These are phyloP conservation scores for Danielia reshetovae DNA, from an alignment of 805 yeast genomes.

Conservation along the genomic window DNA sequence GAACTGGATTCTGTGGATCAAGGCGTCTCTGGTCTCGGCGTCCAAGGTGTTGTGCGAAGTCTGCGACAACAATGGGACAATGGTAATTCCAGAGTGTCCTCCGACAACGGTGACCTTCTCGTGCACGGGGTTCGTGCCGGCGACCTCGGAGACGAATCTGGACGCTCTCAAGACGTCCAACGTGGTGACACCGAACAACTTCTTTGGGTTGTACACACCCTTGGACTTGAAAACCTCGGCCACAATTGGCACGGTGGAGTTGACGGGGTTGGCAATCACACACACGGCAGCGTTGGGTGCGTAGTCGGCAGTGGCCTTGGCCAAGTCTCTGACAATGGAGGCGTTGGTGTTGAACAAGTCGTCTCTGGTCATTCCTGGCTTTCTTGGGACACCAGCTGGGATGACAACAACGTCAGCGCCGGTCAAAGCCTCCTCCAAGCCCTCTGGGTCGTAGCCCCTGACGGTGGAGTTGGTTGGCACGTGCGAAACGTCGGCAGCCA, in stretches of 20 bases:
- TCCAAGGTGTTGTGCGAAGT: conserved; percentile 61
- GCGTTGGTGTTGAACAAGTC: conserved; percentile 96
- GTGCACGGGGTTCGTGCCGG: conserved; percentile 67
- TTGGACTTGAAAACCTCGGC: conserved; percentile 84
- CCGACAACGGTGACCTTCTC: conserved; percentile 88
- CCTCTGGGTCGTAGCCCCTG: conserved; percentile 82
- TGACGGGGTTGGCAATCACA: conserved; percentile 92
- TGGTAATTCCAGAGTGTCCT: conserved; percentile 96
- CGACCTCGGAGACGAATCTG: conserved; percentile 69
- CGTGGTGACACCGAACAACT: conserved; percentile 94
- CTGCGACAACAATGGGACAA: conserved; percentile 89
- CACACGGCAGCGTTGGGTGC: conserved; percentile 81
- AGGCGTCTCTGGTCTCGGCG: conserved; percentile 59
- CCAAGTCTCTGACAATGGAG: conserved; percentile 89
- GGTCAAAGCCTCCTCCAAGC: conserved; percentile 62
- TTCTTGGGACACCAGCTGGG: conserved; percentile 98
- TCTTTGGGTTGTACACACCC: conserved; percentile 88
- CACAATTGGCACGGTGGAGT: conserved; percentile 95
- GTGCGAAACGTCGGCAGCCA: conserved; percentile 93
- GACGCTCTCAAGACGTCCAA: conserved; percentile 88
- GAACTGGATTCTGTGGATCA: conserved; percentile 86
- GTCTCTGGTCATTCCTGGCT: conserved; percentile 99
- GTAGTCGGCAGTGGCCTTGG: conserved; percentile 75
- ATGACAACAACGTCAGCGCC: conserved; percentile 85
- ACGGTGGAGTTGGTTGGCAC: conserved; percentile 89